Evolutionary conservation across 352 stramenopile genomes (phyloP), one percentile per base, ranked within the genome.

Genomic region (Phytophthora tentaculata): DNA sequence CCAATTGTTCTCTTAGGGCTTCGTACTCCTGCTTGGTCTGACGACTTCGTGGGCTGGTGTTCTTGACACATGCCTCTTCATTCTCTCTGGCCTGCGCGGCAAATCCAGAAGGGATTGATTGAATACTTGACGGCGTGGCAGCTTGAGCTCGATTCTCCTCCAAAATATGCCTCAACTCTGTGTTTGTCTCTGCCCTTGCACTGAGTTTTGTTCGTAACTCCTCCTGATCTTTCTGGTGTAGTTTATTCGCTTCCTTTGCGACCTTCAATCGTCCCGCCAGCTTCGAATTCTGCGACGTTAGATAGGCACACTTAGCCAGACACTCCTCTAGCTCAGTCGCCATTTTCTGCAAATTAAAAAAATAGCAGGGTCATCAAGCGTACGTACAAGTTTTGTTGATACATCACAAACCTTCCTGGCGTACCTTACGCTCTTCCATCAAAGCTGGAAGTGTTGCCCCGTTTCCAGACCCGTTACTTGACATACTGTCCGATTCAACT

Each of bases 221-320:
- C 6, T 76, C 51, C 17, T 71, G 47, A 5, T 80, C 64, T 37
- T 71, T 69, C 2, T 55, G 17, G 22, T 73, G 53, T 23, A 69
- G 55, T 13, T 69, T 67, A 39, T 56, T 76, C 7, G 37, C 55
- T 29, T 72, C 60, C 23, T 75, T 66, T 24, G 73, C 64, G n/a
- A 60, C 28, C 26, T 61, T 65, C 8, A 86, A 44, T 20, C 61
- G 59, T 50, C 56, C 39, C 10, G 53, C 56, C 1, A 83, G 52
- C 54, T 80, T 74, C 1, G 67, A 44, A 45, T 83, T 82, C 45
- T 76, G 72, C 9, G 52, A 49, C 5, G 66, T 68, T 12, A 85
- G 52, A 20, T 73, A 54, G 8, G 64, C 57, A 29, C 69, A 76
- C 14, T 70, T 73, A 39, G 57, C 32, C 14, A 73, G 37, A 43